Evolutionary conservation across 2,329 filamentous ascomycete species (phyloP), one percentile per base, ranked within the genome.

Genomic region (Xylaria sp.): DNA sequence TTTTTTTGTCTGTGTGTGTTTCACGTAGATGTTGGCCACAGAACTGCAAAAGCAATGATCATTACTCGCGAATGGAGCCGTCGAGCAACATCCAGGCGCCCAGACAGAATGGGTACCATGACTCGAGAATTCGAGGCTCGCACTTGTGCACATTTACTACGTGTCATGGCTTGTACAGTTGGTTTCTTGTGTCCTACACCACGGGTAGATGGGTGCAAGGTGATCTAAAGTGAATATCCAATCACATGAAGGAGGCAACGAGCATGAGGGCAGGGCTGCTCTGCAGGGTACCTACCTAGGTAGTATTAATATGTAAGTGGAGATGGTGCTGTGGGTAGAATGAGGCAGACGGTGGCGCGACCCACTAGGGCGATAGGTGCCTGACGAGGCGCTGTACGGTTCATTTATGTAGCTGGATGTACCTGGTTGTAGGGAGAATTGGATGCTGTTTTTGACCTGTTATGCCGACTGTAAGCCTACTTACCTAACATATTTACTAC

Each of bases 301-400:
- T 36, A 36, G 34, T 7, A 9, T n/a, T n/a, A 34, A 34, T 34
- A 11, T 8, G 11, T 36, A 36, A 36, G 34, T 36, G 34, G 34
- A 36, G 7, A 36, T 36, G 34, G 34, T 36, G 11, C 34, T 36
- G 34, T 36, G 34, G 42, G 42, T 47, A 17, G 42, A n/a, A 19
- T 17, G n/a, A 47, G 42, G 42, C 42, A 47, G 42, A 19, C 42
- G 42, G n/a, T 19, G 42, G 42, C 42, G 42, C 42, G 42, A 47
- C 42, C 42, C 42, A 19, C 42, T 19, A 19, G 17, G 8, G 17
- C 42, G 21, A 51, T 51, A 51, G 48, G 48, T 51, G 48, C 48
- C 48, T 51, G 48, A 51, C 48, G 48, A 51, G 48, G 50, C 50
- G 39, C 57, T 61, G 50, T 62, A n/a, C 14, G 56, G 45, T 27